Conservation (phyloP, 352 stramenopile species). For the Globisporangium radiosum region DNA sequence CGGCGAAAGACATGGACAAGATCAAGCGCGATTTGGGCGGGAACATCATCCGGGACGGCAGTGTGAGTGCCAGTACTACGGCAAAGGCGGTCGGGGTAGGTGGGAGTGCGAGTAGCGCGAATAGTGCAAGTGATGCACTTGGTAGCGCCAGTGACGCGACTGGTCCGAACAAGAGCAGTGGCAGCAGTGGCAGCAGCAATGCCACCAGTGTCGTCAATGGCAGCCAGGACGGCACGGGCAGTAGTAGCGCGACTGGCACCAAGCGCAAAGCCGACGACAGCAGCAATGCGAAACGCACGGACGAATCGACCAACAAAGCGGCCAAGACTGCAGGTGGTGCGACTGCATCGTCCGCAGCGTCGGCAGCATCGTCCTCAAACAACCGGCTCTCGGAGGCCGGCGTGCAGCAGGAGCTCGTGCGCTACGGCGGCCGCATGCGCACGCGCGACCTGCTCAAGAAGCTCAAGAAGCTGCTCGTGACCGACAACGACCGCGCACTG, state of each 20-base stretch:
- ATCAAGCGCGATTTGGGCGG: conserved; percentile 71
- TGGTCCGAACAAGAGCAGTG: not conserved
- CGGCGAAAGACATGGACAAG: conserved; percentile 77
- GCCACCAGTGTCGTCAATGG: conserved; percentile 12
- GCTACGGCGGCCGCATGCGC: conserved; percentile 77
- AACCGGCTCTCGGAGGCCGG: conserved; percentile 74
- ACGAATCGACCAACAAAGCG: conserved; percentile 40
- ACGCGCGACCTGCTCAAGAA: conserved; percentile 71
- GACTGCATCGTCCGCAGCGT: not conserved
- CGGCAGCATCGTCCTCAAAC: conserved; percentile 16
- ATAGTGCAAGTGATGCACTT: too few relatives aligned
- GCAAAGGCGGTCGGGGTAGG: not conserved
- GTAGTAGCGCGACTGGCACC: conserved; percentile 13
- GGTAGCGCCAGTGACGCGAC: not conserved
- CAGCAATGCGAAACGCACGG: conserved; percentile 19
- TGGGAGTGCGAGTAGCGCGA: not conserved
- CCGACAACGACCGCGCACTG: conserved; percentile 73
- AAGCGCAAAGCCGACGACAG: conserved; percentile 49
- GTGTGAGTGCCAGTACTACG: not conserved
- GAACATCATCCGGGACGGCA: conserved; percentile 70
- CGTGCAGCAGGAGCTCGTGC: conserved; percentile 79
- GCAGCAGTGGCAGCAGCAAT: conserved; percentile 4
- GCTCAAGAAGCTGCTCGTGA: conserved; percentile 77
- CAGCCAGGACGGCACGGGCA: conserved; percentile 15
- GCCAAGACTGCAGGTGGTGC: conserved; percentile 15